Base-by-base conservation (phyloP, 23 red algal species). In the Gracilaria vermiculophylla region DNA sequence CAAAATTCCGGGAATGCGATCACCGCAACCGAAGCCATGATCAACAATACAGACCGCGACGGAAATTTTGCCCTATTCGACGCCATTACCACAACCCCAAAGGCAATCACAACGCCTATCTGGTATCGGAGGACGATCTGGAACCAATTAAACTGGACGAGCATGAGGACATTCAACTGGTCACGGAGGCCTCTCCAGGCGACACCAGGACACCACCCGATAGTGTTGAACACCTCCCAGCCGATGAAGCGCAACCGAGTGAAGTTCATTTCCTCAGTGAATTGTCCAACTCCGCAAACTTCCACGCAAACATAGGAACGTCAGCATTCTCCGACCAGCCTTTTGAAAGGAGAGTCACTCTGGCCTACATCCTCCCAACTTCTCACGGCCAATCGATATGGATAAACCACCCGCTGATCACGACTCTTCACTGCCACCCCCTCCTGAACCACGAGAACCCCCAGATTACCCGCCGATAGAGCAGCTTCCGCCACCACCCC, bases 271-370 rank as follows among this genome's bases (percentile, higher is more conserved):
- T n/a, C n/a, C n/a, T n/a, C n/a, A n/a, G n/a, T n/a, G n/a, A n/a
- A n/a, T n/a, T n/a, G n/a, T n/a, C n/a, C n/a, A n/a, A n/a, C n/a
- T n/a, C n/a, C n/a, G 70, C 70, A 10, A 53, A 40, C 20, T 76
- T 76, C 47, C 70, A 76, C 48, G 36, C 40, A 16, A 48, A 16
- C 36, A 3, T 76, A 37, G 3, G 7, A 37, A 20, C 13, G 2
- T 37, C 47, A 76, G 36, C 43, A 3, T 53, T 76, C 19, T 51
- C 70, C 4, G 70, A 76, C 17, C 10, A 47, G 17, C 39, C 34
- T 76, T 76, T 76, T 76, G 24, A 76, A 20, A 76, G 19, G 70
- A 27, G 40, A 76, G 39, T n/a, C 34, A 76, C 21, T 14, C 70
- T 76, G 70, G 70, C 70, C 47, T 7, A 5, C 23, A 47, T 32